Conservation (phyloP, 768 basidiomycete species). For the Clavaria fumosa region DNA sequence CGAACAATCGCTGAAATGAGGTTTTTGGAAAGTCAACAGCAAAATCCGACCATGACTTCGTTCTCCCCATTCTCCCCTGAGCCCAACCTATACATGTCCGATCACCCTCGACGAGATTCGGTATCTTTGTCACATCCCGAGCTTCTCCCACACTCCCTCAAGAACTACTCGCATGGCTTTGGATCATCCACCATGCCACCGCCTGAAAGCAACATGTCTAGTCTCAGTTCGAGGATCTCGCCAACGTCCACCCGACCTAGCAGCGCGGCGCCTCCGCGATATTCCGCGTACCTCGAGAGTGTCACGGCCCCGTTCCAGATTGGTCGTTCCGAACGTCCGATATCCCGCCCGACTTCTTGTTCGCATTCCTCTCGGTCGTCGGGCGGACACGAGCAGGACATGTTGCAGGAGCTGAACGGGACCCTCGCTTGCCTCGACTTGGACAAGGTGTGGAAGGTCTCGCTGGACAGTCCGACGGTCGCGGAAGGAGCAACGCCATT, state of each 20-base stretch:
- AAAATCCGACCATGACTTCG: constrained; percentile 12
- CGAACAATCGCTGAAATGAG: constrained; percentile 8
- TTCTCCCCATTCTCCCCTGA: constrained; percentile 79
- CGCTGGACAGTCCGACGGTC: neutral
- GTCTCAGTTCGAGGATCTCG: constrained; percentile 25
- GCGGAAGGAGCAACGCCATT: neutral
- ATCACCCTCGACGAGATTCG: constrained; percentile 23
- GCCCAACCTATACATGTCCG: constrained; percentile 31
- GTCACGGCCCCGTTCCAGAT: constrained; percentile 23
- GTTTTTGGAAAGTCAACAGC: constrained; percentile 7
- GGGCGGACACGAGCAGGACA: constrained; percentile 29
- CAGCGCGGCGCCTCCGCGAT: constrained; percentile 31
- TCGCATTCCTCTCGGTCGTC: constrained; percentile 17
- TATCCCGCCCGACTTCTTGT: constrained; percentile 40
- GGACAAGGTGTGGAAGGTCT: constrained; percentile 21
- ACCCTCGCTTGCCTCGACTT: constrained; percentile 64
- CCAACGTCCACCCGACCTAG: constrained; percentile 29
- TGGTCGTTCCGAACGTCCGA: constrained; percentile 31
- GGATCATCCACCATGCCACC: constrained; percentile 22
- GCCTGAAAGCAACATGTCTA: constrained; percentile 19
- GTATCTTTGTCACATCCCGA: constrained; percentile 24
- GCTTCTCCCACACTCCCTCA: constrained; percentile 30
- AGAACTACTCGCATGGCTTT: constrained; percentile 38
- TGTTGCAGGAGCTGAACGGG: constrained; percentile 57
- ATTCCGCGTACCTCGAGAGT: constrained; percentile 30